Evolutionary conservation across 805 yeast genomes (phyloP).

Genomic region (Pichia nanzhaoensis): DNA sequence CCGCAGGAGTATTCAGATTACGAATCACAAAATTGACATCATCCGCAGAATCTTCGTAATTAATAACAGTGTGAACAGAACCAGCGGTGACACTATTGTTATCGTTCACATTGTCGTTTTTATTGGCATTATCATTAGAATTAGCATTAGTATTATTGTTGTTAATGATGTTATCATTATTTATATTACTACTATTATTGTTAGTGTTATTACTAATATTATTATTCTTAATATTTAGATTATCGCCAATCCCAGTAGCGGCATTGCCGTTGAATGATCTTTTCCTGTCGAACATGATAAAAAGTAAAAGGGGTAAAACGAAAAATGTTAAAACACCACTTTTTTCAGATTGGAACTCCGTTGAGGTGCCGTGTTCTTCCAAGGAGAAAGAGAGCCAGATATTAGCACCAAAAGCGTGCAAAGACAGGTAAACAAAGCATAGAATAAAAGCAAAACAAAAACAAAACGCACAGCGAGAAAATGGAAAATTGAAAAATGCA

Average conservation of each 20-base stretch:
- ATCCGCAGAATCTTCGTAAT: constrained; percentile 53
- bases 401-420: not conserved
- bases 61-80: not conserved
- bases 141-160: not conserved
- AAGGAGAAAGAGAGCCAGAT: too few relatives aligned
- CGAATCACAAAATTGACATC: constrained; percentile 70
- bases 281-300: constrained; percentile 17
- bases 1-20: constrained; percentile 62
- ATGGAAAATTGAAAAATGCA: not conserved
- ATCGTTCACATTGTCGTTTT: not conserved
- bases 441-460: constrained; percentile 4
- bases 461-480: not conserved
- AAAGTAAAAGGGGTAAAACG: not conserved
- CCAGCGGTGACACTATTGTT: too few relatives aligned
- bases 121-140: not conserved
- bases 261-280: constrained; percentile 17
- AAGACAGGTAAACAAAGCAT: constrained; percentile 1
- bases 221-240: not conserved
- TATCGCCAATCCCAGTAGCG: constrained; percentile 10
- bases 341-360: too few relatives aligned
- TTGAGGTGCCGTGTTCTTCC: too few relatives aligned
- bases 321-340: not conserved
- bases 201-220: not conserved
- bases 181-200: too few relatives aligned
- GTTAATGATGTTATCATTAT: not conserved